phyloP scores from a whole-genome alignment of 108 stramenopile genomes.

The Skeletonema tropicum region DNA sequence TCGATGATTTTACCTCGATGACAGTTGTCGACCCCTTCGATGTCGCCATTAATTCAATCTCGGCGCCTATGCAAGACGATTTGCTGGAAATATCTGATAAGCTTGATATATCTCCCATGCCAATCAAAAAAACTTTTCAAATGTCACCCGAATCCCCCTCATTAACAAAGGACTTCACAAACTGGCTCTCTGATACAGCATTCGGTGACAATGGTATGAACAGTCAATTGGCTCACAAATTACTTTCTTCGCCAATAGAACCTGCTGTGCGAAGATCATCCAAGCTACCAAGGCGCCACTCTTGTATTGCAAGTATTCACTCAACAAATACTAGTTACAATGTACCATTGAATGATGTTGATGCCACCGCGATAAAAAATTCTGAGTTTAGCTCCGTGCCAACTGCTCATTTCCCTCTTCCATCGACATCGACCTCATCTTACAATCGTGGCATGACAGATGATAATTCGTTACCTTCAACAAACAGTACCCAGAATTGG shows the following conservation, averaged over 20 bases:
- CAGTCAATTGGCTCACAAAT: background rate
- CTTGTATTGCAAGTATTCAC: constrained; percentile 2
- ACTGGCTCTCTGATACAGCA: constrained; percentile 12
- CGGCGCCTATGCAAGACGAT: background rate
- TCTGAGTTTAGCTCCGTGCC: background rate
- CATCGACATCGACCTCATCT: background rate
- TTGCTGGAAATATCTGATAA: constrained; percentile 1
- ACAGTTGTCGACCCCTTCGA: background rate
- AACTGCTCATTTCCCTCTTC: background rate
- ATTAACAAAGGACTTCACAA: constrained; percentile 1
- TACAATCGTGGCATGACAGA: background rate
- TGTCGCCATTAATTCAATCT: background rate
- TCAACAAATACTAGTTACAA: background rate
- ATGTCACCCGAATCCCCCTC: background rate
- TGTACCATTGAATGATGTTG: background rate
- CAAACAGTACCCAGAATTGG: background rate
- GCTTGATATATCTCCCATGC: constrained; percentile 11
- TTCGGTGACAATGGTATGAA: background rate
- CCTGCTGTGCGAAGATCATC: background rate
- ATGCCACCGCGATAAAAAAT: background rate
- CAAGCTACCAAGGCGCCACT: background rate
- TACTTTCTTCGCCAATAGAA: constrained; percentile 4
- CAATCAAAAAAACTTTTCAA: background rate
- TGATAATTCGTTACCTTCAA: background rate
- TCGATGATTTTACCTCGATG: background rate